Conservation (phyloP, 176 grass and related monocot genomes). For the Ananas comosus region DNA sequence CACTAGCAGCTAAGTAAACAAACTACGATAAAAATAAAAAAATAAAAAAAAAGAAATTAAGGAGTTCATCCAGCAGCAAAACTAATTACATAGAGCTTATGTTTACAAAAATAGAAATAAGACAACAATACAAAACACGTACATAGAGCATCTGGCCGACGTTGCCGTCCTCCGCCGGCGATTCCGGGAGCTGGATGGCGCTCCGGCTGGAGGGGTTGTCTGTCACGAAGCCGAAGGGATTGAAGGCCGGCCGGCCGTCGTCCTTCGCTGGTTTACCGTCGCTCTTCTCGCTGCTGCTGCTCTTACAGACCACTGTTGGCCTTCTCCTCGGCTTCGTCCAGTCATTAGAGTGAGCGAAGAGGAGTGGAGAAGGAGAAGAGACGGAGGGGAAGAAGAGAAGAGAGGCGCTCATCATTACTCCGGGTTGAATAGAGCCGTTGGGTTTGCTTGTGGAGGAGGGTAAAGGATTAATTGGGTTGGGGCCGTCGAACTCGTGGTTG, state of each 20-base stretch:
- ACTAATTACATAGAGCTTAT: neutral
- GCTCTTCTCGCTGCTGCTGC: conserved; percentile 19
- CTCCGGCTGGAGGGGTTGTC: conserved; percentile 74
- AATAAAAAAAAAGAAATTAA: too few species aligned
- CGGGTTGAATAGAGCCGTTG: neutral
- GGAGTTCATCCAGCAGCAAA: too few species aligned
- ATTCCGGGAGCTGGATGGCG: conserved; percentile 73
- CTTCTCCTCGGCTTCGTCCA: neutral
- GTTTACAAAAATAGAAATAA: neutral
- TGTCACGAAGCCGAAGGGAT: conserved; percentile 86
- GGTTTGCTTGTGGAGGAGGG: neutral
- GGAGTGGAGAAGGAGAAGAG: neutral
- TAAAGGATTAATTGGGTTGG: neutral
- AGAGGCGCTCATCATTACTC: neutral
- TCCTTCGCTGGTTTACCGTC: neutral
- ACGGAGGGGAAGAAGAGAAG: neutral
- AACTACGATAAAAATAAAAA: too few species aligned
- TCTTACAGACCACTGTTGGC: conserved; percentile 13
- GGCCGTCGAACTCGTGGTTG: too few species aligned
- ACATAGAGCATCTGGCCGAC: conserved; percentile 98
- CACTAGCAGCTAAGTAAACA: too few species aligned
- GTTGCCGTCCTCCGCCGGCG: conserved; percentile 84
- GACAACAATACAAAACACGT: conserved; percentile 14
- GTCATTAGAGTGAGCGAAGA: neutral
- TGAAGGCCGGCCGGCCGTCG: conserved; percentile 38